Evolutionary conservation across 2,329 filamentous ascomycete genomes (phyloP), one percentile per base, ranked within the genome.

Genomic region (Immersiporthe knoxdaviesiana): DNA sequence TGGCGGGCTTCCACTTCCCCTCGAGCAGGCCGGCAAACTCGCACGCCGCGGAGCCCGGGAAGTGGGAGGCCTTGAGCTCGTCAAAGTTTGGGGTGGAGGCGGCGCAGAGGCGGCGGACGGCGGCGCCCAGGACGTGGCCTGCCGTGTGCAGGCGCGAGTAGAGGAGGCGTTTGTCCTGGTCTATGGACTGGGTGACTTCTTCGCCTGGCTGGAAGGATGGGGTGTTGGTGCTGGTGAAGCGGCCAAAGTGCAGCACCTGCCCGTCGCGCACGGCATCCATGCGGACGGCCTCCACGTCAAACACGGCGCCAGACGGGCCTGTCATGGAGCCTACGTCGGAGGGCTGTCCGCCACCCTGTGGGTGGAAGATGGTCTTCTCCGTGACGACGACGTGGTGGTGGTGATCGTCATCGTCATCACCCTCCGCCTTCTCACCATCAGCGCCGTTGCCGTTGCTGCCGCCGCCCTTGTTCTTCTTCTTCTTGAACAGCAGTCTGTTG

Each of bases 271-370:
- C 76, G 7, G 81, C 79, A 62, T 85, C 84, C 78, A 83, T 86
- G 65, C 90, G 88, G 30, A 88, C 90, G 1, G 85, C 79, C 3
- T 78, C 78, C 11, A 92, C 87, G 27, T 81, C 74, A 72, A 92
- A 90, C 0, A 63, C 44, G 14, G 73, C 74, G 27, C 74, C 69
- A 10, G 64, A 16, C 0, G 74, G 65, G 63, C 73, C 72, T 0
- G 78, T 79, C 71, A 93, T 90, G 54, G 75, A 79, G 27, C 91
- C 91, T 14, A 84, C 82, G 71, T 93, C 91, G 0, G 87, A 90
- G 0, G 91, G 91, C 74, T 93, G 91, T 10, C 91, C 91, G 70
- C 91, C 91, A 27, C 91, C 91, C 77, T 93, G 91, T 0, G 90
- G 88, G 71, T 93, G 89, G 78, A 93, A 93, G 71, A 93, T 89